Conservation (phyloP, 2,329 filamentous ascomycete species). For the Waltergamsia citrina region DNA sequence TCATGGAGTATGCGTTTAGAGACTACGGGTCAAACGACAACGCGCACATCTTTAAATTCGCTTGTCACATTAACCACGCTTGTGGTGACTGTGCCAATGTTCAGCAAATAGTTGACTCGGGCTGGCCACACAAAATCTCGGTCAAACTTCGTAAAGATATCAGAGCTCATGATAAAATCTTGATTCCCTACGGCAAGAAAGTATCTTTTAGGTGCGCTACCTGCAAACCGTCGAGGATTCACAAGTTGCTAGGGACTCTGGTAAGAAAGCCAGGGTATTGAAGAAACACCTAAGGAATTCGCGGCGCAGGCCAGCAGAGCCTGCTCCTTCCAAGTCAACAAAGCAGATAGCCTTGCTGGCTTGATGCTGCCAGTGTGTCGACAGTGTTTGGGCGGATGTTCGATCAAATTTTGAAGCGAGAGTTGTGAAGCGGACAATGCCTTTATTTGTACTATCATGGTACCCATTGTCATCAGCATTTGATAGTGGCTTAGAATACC, state of each 20-base stretch:
- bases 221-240: not conserved
- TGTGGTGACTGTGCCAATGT: slow-evolving; percentile 17
- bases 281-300: too few relatives aligned
- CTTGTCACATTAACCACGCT: slow-evolving; percentile 21
- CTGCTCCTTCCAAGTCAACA: too few relatives aligned
- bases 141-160: not conserved
- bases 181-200: not conserved
- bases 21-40: slow-evolving; percentile 4
- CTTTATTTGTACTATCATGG: slow-evolving; percentile 31
- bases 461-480: slow-evolving; percentile 33
- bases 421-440: slow-evolving; percentile 10
- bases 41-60: slow-evolving; percentile 10
- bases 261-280: not conserved
- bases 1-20: slow-evolving; percentile 14
- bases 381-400: not conserved
- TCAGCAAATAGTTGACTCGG: not conserved
- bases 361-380: not conserved
- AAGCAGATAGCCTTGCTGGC: too few relatives aligned
- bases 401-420: not conserved
- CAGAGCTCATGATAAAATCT: not conserved
- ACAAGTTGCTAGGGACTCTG: not conserved
- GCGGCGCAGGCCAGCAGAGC: too few relatives aligned
- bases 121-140: not conserved
- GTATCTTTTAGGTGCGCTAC: not conserved
- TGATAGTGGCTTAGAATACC: slow-evolving; percentile 28